These are phyloP conservation scores for Discostella stelligera DNA, from an alignment of 352 stramenopile species.

Conservation along the genomic window DNA sequence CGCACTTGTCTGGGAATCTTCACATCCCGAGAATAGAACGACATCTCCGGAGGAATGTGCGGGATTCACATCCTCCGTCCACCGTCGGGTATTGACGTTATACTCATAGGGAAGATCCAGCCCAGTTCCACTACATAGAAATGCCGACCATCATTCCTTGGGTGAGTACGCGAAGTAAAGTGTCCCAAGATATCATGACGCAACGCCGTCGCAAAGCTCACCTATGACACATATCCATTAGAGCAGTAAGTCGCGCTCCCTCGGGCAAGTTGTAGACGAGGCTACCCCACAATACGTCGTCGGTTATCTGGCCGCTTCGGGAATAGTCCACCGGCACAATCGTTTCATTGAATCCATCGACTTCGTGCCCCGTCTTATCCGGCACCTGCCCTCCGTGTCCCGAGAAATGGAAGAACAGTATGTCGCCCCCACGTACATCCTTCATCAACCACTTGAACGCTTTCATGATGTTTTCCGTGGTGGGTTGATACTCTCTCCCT, in stretches of 20 bases:
- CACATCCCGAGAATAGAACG: slow-evolving; percentile 63
- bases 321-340: slow-evolving; percentile 71
- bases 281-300: slow-evolving; percentile 67
- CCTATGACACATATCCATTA: slow-evolving; percentile 83
- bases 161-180: no score
- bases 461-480: slow-evolving; percentile 40
- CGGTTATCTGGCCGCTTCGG: slow-evolving; percentile 68
- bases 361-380: slow-evolving; percentile 55
- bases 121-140: slow-evolving; percentile 58
- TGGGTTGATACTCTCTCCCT: slow-evolving; percentile 37
- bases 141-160: no score
- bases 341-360: slow-evolving; percentile 69
- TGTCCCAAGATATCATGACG: background rate
- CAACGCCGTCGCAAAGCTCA: background rate
- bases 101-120: slow-evolving; percentile 83
- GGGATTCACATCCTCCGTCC: slow-evolving; percentile 49
- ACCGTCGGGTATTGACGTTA: slow-evolving; percentile 41
- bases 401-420: slow-evolving; percentile 77
- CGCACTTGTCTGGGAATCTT: slow-evolving; percentile 62
- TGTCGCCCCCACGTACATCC: slow-evolving; percentile 54
- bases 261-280: slow-evolving; percentile 52
- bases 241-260: slow-evolving; percentile 54
- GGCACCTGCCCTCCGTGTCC: slow-evolving; percentile 69
- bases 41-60: slow-evolving; percentile 55
- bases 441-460: slow-evolving; percentile 39